Base-by-base conservation (phyloP, 2,329 filamentous ascomycete species). In the Fragosphaeria purpurea region DNA sequence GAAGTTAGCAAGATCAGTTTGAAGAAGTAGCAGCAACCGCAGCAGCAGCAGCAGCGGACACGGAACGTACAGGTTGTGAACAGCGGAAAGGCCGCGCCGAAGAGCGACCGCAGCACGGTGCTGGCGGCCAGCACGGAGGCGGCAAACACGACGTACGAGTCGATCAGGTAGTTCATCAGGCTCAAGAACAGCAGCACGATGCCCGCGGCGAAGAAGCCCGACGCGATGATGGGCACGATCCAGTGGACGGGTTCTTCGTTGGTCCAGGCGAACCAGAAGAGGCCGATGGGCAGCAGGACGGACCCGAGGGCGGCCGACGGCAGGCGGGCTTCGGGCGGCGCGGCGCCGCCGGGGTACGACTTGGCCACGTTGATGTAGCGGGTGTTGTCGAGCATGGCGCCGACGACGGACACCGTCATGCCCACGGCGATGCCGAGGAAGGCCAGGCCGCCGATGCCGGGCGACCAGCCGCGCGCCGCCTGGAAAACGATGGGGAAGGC, bases 101-200 rank as follows among this genome's bases (percentile, higher is more conserved):
- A 86, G 11, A 86, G 66, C 0, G 83, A 86, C 52, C 86, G 80
- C 9, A 89, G 68, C 32, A 89, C 79, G 2, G 80, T 75, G 64
- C 83, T 88, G 45, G 84, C 85, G 3, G 86, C 86, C 7, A 90
- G 70, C 0, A 83, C 85, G 0, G 82, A 86, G 0, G 86, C 86
- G 1, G 87, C 86, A 55, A 83, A 91, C 58, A 90, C 84, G 47
- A 83, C 82, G 63, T 88, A 82, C 6, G 79, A 69, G 59, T 86
- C 84, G 54, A 86, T 77, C 10, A 86, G 72, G 64, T 86, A 86
- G 65, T 80, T 83, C 61, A 80, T 73, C 44, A 81, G 66, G 5
- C 72, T 71, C n/a, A 86, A 65, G 69, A 86, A 87, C 38, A 86
- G 79, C 34, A 83, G 64, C 2, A 85, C 78, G 44, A 77, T 62